Conservation (phyloP, 768 basidiomycete genomes). For the Antrodiella citrinella region DNA sequence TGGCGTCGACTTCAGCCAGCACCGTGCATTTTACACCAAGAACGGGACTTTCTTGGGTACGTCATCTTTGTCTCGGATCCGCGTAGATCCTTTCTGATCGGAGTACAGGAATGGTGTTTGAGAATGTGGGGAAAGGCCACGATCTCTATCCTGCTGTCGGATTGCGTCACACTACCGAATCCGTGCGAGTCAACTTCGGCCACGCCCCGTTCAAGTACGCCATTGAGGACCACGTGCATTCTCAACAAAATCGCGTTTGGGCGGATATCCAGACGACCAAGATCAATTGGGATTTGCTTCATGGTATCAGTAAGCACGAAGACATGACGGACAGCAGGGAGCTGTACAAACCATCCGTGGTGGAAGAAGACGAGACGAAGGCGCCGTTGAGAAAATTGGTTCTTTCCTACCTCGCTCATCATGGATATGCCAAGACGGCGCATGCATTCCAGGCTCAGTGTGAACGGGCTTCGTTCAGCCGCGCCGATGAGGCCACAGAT, state of each 20-base stretch:
- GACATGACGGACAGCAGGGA: not conserved
- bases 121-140: slow-evolving; percentile 56
- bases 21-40: slow-evolving; percentile 83
- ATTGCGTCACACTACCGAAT: slow-evolving; percentile 71
- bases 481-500: slow-evolving; percentile 10
- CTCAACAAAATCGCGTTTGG: slow-evolving; percentile 62
- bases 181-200: slow-evolving; percentile 83
- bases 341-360: not conserved
- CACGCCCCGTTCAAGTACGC: slow-evolving; percentile 81
- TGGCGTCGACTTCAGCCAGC: slow-evolving; percentile 81
- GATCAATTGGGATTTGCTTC: slow-evolving; percentile 36
- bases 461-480: slow-evolving; percentile 6
- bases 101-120: slow-evolving; percentile 55
- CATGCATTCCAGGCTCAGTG: slow-evolving; percentile 55
- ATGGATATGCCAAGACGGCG: slow-evolving; percentile 72
- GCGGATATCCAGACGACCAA: slow-evolving; percentile 51
- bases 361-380: slow-evolving; percentile 40
- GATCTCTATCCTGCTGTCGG: slow-evolving; percentile 86
- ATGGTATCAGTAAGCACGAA: slow-evolving; percentile 13
- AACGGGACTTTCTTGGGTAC: slow-evolving; percentile 70
- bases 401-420: slow-evolving; percentile 72
- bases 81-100: slow-evolving; percentile 6
- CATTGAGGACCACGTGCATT: slow-evolving; percentile 79
- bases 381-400: slow-evolving; percentile 66
- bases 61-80: not conserved